phyloP scores from a whole-genome alignment of 2,329 filamentous ascomycete species.

The Davidsoniella virescens region DNA sequence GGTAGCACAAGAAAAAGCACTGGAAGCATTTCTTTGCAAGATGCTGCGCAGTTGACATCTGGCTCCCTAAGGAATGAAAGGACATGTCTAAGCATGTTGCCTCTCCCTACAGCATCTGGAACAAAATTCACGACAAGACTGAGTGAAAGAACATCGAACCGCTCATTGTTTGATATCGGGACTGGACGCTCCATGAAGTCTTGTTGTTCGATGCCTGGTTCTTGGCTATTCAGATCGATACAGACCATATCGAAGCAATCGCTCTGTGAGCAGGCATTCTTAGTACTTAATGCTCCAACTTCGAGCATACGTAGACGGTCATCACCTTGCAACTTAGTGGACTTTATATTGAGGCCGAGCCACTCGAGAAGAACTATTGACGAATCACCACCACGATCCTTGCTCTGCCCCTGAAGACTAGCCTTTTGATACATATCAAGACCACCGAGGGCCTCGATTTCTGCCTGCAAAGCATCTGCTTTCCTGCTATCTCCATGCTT shows the following conservation, averaged over 20 bases:
- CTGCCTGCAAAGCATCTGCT: constrained; percentile 29
- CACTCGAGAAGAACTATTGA: constrained; percentile 48
- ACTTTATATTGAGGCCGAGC: constrained; percentile 24
- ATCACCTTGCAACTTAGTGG: constrained; percentile 7
- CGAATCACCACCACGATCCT: constrained; percentile 50
- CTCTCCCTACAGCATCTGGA: constrained; percentile 55
- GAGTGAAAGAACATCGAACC: constrained; percentile 80
- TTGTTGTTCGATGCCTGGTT: constrained; percentile 64
- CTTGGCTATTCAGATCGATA: constrained; percentile 84
- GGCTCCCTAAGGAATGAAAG: constrained; percentile 46
- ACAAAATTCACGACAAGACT: constrained; percentile 93
- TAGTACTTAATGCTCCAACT: constrained; percentile 70
- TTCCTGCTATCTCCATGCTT: constrained; percentile 33
- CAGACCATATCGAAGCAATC: constrained; percentile 55
- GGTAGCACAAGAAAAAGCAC: constrained; percentile 81
- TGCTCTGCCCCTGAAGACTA: constrained; percentile 50
- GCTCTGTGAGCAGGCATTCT: constrained; percentile 68
- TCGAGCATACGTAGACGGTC: constrained; percentile 54
- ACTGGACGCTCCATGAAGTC: constrained; percentile 86
- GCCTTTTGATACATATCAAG: constrained; percentile 49
- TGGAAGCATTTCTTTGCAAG: constrained; percentile 32
- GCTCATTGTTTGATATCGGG: constrained; percentile 42
- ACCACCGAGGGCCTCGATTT: constrained; percentile 43
- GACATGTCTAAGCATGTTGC: constrained; percentile 71
- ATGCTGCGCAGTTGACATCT: constrained; percentile 9